A percentile compares a stretch with the other conserved stretches of the same genome.
Evolutionary conservation across 1,284 basidiomycete species (phyloP).

Genomic region (Tranzscheliella williamsii): DNA sequence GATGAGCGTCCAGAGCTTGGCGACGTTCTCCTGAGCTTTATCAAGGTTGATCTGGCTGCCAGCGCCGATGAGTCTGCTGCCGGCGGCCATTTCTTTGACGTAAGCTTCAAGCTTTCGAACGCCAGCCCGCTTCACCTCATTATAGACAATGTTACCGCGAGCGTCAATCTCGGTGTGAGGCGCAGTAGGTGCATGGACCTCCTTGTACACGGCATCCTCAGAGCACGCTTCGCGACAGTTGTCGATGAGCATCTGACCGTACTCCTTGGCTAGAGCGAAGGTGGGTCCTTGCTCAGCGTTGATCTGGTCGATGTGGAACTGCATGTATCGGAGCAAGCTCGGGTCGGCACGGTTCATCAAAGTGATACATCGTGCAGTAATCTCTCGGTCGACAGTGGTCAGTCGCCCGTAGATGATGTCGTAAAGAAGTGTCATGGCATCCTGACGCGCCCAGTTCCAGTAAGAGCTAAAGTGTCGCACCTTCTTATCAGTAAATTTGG

Average conservation of each 20-base stretch:
- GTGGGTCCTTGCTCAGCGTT: slow-evolving; percentile 78
- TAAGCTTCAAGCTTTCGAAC: slow-evolving; percentile 97
- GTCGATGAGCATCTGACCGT: slow-evolving; percentile 92
- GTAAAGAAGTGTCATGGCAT: slow-evolving; percentile 92
- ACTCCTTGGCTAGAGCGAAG: slow-evolving; percentile 91
- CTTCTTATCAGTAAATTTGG: slow-evolving; percentile 89
- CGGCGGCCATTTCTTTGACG: slow-evolving; percentile 97
- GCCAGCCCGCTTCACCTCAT: slow-evolving; percentile 89
- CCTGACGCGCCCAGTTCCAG: slow-evolving; percentile 99
- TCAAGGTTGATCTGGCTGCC: slow-evolving; percentile 66
- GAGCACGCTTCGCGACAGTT: slow-evolving; percentile 84
- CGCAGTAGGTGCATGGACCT: slow-evolving; percentile 73
- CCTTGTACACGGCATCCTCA: slow-evolving; percentile 86
- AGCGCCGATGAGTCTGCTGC: slow-evolving; percentile 68
- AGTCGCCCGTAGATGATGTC: slow-evolving; percentile 74
- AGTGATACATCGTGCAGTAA: slow-evolving; percentile 76
- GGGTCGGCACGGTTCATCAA: slow-evolving; percentile 93
- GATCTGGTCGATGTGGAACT: slow-evolving; percentile 85
- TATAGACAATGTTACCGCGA: slow-evolving; percentile 92
- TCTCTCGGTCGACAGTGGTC: slow-evolving; percentile 77
- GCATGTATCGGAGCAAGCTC: slow-evolving; percentile 74
- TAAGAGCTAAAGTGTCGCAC: slow-evolving; percentile 96
- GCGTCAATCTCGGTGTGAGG: slow-evolving; percentile 89
- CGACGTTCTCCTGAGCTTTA: slow-evolving; percentile 92
- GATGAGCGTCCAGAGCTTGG: slow-evolving; percentile 95